Evolutionary conservation across 345 rosid species (phyloP), one percentile per base, ranked within the genome.

Genomic region (Barbarea vulgaris): DNA sequence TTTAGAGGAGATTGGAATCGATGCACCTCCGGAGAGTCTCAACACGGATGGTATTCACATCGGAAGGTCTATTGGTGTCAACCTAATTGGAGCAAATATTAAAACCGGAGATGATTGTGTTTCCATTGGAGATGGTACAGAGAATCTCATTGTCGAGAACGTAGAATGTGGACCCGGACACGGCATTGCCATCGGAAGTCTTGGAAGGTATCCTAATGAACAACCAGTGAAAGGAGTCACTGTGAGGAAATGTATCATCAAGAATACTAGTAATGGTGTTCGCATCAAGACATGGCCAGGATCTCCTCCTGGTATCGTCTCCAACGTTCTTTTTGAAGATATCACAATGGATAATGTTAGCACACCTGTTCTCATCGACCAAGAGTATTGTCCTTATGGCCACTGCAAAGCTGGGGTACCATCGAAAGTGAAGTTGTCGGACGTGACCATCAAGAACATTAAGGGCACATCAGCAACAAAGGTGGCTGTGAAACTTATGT

Each of bases 41-140:
- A 87, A 85, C 80, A 88, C 91, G 0, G 85, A 85, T 19, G 91
- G 91, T 66, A 85, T 86, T 57, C 90, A 85, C 78, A 62, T 85
- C 2, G 87, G 87, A 46, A 56, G 80, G 19, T 85, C 93, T 1
- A 33, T 1, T 0, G 77, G 75, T 1, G 39, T 87, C 17, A 81
- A 9, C 44, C 44, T 89, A 27, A 60, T 1, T 0, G 73, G 61
- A 6, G 13, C 81, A 2, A 30, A 48, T 19, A 81, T 89, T 6
- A 30, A 10, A 57, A 85, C 87, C 0, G 93, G 91, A 2, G 91
- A 85, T 28, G 89, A 85, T 10, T 88, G 91, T 1, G 13, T 88
- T 78, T 85, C 89, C 10, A 56, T 85, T 5, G 88, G 88, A 0
- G 84, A 84, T 27, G 89, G 91, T 10, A 61, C 75, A 72, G 76